These are phyloP conservation scores for Peniophora sp. DNA, from an alignment of 1,284 basidiomycete species.

Conservation along the genomic window DNA sequence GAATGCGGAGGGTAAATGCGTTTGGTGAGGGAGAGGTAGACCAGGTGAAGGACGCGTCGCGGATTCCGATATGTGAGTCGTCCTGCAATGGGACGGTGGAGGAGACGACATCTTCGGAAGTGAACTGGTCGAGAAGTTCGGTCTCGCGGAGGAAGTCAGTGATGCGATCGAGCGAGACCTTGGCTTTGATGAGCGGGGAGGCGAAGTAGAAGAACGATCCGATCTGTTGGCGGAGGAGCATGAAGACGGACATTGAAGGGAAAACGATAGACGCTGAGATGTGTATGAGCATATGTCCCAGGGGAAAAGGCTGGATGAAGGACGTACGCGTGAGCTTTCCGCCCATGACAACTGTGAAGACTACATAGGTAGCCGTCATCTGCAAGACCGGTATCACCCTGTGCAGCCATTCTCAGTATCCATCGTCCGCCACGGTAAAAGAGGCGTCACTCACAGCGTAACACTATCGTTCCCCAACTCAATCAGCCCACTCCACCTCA, in stretches of 20 bases:
- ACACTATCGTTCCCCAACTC: constrained; percentile 32
- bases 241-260: constrained; percentile 20
- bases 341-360: constrained; percentile 29
- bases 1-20: constrained; percentile 40
- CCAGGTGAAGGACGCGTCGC: constrained; percentile 35
- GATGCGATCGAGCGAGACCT: constrained; percentile 40
- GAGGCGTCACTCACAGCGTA: constrained; percentile 28
- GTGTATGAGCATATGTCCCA: constrained; percentile 17
- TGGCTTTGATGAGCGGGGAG: constrained; percentile 27
- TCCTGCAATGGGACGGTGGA: constrained; percentile 11
- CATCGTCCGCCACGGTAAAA: too few species aligned
- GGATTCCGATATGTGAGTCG: constrained; percentile 28
- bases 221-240: constrained; percentile 10
- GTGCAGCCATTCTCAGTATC: neutral
- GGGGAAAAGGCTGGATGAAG: constrained; percentile 32
- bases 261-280: constrained; percentile 25
- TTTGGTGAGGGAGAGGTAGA: constrained; percentile 14
- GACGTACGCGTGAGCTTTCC: constrained; percentile 15
- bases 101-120: constrained; percentile 17
- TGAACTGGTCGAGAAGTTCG: constrained; percentile 19
- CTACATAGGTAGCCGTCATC: constrained; percentile 28
- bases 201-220: constrained; percentile 8
- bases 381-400: constrained; percentile 50
- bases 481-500: constrained; percentile 34
- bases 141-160: constrained; percentile 37